Percentiles rank a stretch among this genome's conserved stretches.
phyloP scores from a whole-genome alignment of 1,284 basidiomycete genomes.

The Malassezia caprae region DNA sequence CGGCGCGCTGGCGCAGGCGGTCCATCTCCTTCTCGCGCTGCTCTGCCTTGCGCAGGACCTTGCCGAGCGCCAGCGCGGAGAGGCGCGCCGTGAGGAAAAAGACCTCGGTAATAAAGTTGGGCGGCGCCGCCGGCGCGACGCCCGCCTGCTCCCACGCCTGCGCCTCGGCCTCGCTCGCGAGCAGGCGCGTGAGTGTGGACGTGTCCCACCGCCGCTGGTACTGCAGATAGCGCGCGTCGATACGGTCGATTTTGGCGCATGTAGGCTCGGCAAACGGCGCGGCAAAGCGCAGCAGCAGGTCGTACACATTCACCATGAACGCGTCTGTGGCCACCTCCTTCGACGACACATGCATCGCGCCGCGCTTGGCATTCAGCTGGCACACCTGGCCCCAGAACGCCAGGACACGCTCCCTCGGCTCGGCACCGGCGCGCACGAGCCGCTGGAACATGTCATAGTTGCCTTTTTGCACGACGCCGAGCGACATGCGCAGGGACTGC shows the following conservation, averaged over 20 bases:
- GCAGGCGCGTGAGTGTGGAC: slow-evolving; percentile 37
- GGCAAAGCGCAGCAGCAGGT: slow-evolving; percentile 72
- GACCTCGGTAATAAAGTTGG: slow-evolving; percentile 90
- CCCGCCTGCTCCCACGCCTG: slow-evolving; percentile 26
- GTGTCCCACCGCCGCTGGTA: slow-evolving; percentile 37
- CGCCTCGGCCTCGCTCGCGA: slow-evolving; percentile 41
- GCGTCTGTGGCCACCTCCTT: slow-evolving; percentile 78
- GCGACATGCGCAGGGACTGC: slow-evolving; percentile 29
- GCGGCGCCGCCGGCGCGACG: slow-evolving; percentile 16
- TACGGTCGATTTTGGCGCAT: slow-evolving; percentile 74
- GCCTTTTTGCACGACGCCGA: slow-evolving; percentile 55
- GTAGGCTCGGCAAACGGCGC: slow-evolving; percentile 91
- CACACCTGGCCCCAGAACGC: slow-evolving; percentile 68
- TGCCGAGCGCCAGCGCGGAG: slow-evolving; percentile 50
- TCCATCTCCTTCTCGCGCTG: slow-evolving; percentile 59
- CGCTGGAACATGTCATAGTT: slow-evolving; percentile 82
- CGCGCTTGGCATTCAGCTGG: slow-evolving; percentile 69
- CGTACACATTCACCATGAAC: slow-evolving; percentile 84
- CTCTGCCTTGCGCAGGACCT: slow-evolving; percentile 58
- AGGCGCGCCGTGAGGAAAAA: slow-evolving; percentile 61
- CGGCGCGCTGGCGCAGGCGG: slow-evolving; percentile 59
- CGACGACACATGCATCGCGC: slow-evolving; percentile 77
- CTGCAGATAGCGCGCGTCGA: slow-evolving; percentile 64
- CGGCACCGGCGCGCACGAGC: slow-evolving; percentile 70
- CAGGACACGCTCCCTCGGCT: slow-evolving; percentile 72